Base-by-base conservation (phyloP, 2,329 filamentous ascomycete genomes). In the Leptoxyphium fumago region DNA sequence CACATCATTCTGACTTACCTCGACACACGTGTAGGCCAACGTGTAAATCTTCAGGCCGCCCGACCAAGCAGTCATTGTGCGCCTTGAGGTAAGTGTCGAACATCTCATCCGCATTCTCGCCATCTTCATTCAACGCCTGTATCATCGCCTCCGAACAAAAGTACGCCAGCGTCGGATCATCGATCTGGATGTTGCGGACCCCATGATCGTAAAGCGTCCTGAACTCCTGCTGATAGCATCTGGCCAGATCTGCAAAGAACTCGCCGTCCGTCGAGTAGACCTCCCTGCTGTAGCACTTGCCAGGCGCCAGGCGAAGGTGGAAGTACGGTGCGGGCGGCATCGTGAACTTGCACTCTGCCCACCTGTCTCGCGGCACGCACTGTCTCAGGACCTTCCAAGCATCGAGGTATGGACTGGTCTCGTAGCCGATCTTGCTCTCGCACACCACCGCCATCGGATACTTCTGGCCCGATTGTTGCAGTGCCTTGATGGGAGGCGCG, bases 11-110 rank as follows among this genome's bases (percentile, higher is more conserved):
- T 10, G 13, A 44, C 54, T 52, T 46, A 55, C 60, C 61, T 53
- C 61, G 53, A 51, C 61, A 63, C 43, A 63, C 56, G 51, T 63
- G 61, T 42, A 63, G 50, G 18, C 60, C 60, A n/a, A 63, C 56
- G 46, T 63, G 60, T 43, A 63, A 52, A 38, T 57, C 60, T 28
- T 52, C 54, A 4, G 60, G 59, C 40, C 58, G 50, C 36, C 56
- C 56, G 10, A 54, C 54, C 41, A 63, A 56, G 42, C 55, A 59
- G 45, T 61, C 56, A 46, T 63, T 62, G 52, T 62, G 58, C 40
- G 59, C 60, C 52, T 62, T 58, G 42, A 62, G 48, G 45, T 63
- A 63, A 45, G 56, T 39, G 26, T 61, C 57, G 45, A 63, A 61
- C 49, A 63, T 51, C 45, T 53, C 48, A 42, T 63, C 59, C 6